Evolutionary conservation across 257 asterid genomes (phyloP).

Genomic region (Scutellaria minor): DNA sequence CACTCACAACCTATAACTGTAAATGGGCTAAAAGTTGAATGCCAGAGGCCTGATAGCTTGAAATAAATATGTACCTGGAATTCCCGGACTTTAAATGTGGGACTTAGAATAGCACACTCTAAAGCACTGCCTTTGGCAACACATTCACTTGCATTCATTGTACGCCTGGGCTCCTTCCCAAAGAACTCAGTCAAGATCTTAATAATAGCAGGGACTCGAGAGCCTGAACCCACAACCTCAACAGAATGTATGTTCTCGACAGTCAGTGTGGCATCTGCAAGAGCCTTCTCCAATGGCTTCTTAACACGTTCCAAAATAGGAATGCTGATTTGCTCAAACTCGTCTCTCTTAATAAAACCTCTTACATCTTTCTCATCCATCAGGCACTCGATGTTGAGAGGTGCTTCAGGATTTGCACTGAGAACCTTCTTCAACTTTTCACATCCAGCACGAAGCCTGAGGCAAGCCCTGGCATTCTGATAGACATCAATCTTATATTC

Average conservation of each 20-base stretch:
- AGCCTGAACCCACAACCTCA: conserved; percentile 94
- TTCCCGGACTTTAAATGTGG: conserved; percentile 91
- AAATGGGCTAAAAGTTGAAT: background rate
- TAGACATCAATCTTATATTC: conserved; percentile 89
- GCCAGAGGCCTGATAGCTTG: background rate
- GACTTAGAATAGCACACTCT: conserved; percentile 91
- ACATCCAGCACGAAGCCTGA: conserved; percentile 91
- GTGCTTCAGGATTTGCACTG: conserved; percentile 95
- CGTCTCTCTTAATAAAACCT: conserved; percentile 90
- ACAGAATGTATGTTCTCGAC: conserved; percentile 70
- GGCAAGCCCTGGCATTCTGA: conserved; percentile 91
- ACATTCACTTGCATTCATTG: conserved; percentile 99
- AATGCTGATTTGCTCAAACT: conserved; percentile 77
- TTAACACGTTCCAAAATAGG: conserved; percentile 93
- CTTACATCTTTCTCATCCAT: conserved; percentile 97
- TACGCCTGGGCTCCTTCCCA: conserved; percentile 89
- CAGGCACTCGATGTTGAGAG: conserved; percentile 88
- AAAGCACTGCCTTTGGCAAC: conserved; percentile 93
- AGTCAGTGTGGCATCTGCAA: conserved; percentile 78
- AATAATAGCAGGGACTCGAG: conserved; percentile 89
- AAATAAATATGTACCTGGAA: conserved; percentile 66
- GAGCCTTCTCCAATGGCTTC: conserved; percentile 90
- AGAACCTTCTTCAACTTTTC: conserved; percentile 90
- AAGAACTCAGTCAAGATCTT: conserved; percentile 87
- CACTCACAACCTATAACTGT: background rate